These are phyloP conservation scores for Bipolaris cookei DNA, from an alignment of 2,329 filamentous ascomycete genomes.

Conservation along the genomic window DNA sequence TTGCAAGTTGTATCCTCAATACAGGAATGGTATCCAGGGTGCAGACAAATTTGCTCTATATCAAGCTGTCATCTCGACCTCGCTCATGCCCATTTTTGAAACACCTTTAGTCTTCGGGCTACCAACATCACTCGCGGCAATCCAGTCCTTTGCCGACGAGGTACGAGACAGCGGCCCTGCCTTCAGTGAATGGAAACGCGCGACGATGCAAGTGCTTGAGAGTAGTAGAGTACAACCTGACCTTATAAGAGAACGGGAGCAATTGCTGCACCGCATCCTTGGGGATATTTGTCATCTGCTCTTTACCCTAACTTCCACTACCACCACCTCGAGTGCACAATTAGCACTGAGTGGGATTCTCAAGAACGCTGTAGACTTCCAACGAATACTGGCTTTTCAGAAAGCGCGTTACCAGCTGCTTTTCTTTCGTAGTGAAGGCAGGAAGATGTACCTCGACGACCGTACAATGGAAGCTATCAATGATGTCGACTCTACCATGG, in stretches of 20 bases:
- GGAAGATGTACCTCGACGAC: constrained; percentile 26
- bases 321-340: constrained; percentile 24
- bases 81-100: constrained; percentile 39
- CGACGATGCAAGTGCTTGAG: constrained; percentile 38
- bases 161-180: constrained; percentile 27
- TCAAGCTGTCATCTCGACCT: constrained; percentile 38
- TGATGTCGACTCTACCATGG: constrained; percentile 28
- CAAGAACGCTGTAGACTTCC: constrained; percentile 33
- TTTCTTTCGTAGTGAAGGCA: constrained; percentile 28
- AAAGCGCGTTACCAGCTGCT: constrained; percentile 39
- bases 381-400: constrained; percentile 38
- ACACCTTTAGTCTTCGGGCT: constrained; percentile 37
- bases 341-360: constrained; percentile 31
- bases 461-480: constrained; percentile 43
- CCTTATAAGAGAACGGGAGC: constrained; percentile 21
- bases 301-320: constrained; percentile 31
- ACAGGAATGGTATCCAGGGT: constrained; percentile 12
- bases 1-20: constrained; percentile 25
- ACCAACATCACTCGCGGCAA: constrained; percentile 22
- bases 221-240: constrained; percentile 16
- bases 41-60: constrained; percentile 42
- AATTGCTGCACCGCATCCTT: constrained; percentile 26
- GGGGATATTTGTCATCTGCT: constrained; percentile 32
- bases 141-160: constrained; percentile 27
- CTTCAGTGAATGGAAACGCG: constrained; percentile 39